A percentile compares a stretch with the other conserved stretches of the same genome.
These are phyloP conservation scores for Psidium guajava DNA, from an alignment of 345 rosid genomes.

Conservation along the genomic window DNA sequence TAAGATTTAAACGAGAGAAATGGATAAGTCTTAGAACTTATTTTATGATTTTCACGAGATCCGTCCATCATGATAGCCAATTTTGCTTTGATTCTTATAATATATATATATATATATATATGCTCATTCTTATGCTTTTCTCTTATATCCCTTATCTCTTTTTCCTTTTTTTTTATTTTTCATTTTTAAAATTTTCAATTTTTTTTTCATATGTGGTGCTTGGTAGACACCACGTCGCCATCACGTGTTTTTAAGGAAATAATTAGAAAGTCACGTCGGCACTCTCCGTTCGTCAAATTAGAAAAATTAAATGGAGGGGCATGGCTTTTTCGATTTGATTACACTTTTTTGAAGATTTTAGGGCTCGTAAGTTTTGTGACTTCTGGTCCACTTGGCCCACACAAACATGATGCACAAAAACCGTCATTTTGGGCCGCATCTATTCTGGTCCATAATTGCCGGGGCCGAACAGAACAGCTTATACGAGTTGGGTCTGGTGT, in stretches of 20 bases:
- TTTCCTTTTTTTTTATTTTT: background rate
- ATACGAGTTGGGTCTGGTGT: background rate
- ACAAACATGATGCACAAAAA: no score
- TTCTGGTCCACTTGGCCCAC: fast-evolving
- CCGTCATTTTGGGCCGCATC: background rate
- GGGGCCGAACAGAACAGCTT: background rate
- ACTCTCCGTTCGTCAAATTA: background rate
- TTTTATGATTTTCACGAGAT: background rate
- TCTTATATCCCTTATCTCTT: background rate
- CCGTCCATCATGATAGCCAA: background rate
- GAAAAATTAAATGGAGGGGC: background rate
- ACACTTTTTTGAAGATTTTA: background rate
- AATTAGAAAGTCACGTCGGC: background rate
- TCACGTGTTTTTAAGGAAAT: background rate
- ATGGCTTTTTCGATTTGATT: background rate
- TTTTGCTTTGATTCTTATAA: background rate
- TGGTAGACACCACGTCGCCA: fast-evolving
- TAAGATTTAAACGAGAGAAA: background rate
- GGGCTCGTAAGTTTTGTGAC: background rate
- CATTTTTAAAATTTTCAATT: background rate
- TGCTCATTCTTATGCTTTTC: background rate
- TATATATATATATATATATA: background rate
- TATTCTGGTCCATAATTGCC: background rate
- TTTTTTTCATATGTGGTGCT: background rate
- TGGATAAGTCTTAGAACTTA: background rate